Evolutionary conservation across 306 rosid species (phyloP).

Genomic region (Cercis canadensis): DNA sequence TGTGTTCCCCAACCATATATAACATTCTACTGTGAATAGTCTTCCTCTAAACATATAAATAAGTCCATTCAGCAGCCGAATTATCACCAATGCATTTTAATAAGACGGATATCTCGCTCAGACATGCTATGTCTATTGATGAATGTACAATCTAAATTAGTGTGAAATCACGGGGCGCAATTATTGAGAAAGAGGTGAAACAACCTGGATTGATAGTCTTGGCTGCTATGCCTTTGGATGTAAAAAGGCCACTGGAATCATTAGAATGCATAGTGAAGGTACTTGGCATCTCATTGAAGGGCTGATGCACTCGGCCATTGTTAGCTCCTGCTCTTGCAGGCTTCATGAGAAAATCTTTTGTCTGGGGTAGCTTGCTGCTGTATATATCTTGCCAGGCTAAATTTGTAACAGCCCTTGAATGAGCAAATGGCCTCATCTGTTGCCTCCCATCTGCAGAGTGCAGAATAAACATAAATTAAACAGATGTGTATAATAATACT

Average conservation of each 20-base stretch:
- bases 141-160: slow-evolving; percentile 14
- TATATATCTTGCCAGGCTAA: slow-evolving; percentile 55
- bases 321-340: slow-evolving; percentile 50
- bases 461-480: slow-evolving; percentile 23
- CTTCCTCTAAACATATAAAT: not conserved
- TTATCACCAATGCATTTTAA: too few species aligned
- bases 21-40: not conserved
- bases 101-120: too few species aligned
- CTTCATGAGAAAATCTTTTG: slow-evolving; percentile 60
- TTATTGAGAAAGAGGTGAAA: slow-evolving; percentile 2
- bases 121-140: not conserved
- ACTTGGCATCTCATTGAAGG: slow-evolving; percentile 43
- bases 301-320: slow-evolving; percentile 28
- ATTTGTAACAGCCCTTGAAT: slow-evolving; percentile 50
- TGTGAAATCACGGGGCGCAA: slow-evolving; percentile 5
- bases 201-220: slow-evolving; percentile 61
- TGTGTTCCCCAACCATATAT: too few species aligned
- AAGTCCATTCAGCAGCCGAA: not conserved
- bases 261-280: slow-evolving; percentile 43
- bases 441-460: slow-evolving; percentile 66
- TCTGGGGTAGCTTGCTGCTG: slow-evolving; percentile 51
- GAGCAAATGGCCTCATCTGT: slow-evolving; percentile 47
- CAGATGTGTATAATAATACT: not conserved
- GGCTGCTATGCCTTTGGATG: slow-evolving; percentile 48
- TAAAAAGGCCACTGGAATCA: slow-evolving; percentile 47